Evolutionary conservation across 768 basidiomycete species (phyloP), one percentile per base, ranked within the genome.

Genomic region (Guyanaporus albipodus): DNA sequence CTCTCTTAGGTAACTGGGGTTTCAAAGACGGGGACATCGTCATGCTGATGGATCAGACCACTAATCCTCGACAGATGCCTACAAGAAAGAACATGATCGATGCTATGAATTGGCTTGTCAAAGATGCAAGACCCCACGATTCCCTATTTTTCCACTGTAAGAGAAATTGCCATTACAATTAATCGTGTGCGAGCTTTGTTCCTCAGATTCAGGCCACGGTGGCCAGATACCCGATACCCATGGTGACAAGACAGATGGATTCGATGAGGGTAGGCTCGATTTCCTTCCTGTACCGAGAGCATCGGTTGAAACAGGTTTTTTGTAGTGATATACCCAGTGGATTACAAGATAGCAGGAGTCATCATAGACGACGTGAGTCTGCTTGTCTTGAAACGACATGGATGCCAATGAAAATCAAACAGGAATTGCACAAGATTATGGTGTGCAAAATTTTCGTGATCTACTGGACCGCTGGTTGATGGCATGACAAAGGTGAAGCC

Each of bases 161-260:
- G 67, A 35, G 27, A 35, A 17, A 6, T 22, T 6, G 0, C 2
- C 18, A 29, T 11, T 6, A 12, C 33, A 9, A 23, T 24, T 17
- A 21, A 27, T 32, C 7, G 17, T 24, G 12, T 6, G 1, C 27
- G 6, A 3, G 44, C 21, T 17, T 27, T 34, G 7, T 31, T 35
- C 4, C 34, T 38, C 46, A 88, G 87, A 91, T 67, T 95, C 93
- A 1, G 95, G 94, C 0, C 94, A 97, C 57, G 95, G 96, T n/a
- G 95, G 93, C 9, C 93, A 94, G 60, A 83, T 85, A 3, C 74
- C 73, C 43, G 92, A 96, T 66, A 50, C 68, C 2, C 76, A 89
- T 54, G 88, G 87, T 4, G 89, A 91, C 54, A 85, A 94, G 66
- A 68, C 73, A 0, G 86, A 89, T 56, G 92, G 91, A 7, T 78